phyloP scores from a whole-genome alignment of 805 yeast genomes.

The Yamadazyma nakazawae region DNA sequence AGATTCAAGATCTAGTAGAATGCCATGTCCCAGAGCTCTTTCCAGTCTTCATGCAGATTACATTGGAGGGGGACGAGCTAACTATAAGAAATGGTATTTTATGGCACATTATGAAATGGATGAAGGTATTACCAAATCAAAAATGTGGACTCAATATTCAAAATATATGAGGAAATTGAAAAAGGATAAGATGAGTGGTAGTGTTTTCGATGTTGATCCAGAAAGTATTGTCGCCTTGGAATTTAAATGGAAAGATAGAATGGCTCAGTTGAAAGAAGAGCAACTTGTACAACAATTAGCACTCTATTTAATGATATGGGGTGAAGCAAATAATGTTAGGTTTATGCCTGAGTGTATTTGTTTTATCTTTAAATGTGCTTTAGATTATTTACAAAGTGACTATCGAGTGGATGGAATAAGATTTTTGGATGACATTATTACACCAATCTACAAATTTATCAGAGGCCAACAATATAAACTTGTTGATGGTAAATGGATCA shows the following conservation, averaged over 20 bases:
- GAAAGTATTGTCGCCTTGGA: constrained; percentile 19
- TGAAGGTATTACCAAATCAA: constrained; percentile 38
- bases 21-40: constrained; percentile 68
- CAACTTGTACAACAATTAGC: constrained; percentile 68
- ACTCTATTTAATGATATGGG: constrained; percentile 65
- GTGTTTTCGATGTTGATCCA: constrained; percentile 12
- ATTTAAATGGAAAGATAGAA: constrained; percentile 62
- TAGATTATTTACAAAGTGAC: constrained; percentile 19
- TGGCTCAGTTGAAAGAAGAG: constrained; percentile 50
- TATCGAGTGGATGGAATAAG: constrained; percentile 10
- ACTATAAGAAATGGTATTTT: constrained; percentile 89
- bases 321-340: constrained; percentile 67
- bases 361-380: constrained; percentile 28
- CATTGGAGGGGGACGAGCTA: constrained; percentile 86
- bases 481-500: constrained; percentile 48
- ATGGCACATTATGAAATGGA: constrained; percentile 80
- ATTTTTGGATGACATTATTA: constrained; percentile 39
- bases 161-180: constrained; percentile 19
- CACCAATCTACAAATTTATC: constrained; percentile 54
- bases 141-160: constrained; percentile 17
- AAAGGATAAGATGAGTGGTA: constrained; percentile 36
- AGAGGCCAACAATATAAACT: constrained; percentile 65
- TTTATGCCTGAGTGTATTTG: constrained; percentile 45
- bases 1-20: constrained; percentile 84
- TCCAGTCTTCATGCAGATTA: constrained; percentile 81